Evolutionary conservation across 176 grass and related monocot species (phyloP).

Genomic region (Olyra latifolia): DNA sequence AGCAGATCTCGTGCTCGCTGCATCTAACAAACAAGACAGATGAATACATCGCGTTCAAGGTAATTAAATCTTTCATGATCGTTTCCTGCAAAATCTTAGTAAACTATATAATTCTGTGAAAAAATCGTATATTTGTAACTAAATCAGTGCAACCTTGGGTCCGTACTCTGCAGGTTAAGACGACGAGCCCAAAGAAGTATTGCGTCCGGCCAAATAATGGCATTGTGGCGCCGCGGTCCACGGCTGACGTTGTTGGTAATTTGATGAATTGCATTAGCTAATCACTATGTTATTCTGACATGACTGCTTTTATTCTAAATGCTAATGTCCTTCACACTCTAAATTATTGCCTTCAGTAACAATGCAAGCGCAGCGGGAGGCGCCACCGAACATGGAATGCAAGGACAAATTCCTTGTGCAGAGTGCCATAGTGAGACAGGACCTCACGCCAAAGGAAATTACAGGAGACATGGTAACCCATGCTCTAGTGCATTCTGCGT

Average conservation of each 20-base stretch:
- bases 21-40: conserved; percentile 80
- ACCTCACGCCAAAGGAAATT: conserved; percentile 54
- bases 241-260: conserved; percentile 71
- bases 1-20: conserved; percentile 85
- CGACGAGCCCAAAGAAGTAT: conserved; percentile 95
- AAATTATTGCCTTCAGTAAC: conserved; percentile 63
- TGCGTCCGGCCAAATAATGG: conserved; percentile 91
- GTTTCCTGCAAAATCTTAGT: not conserved
- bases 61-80: conserved; percentile 24
- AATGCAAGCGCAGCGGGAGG: conserved; percentile 89
- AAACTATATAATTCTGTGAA: conserved; percentile 12
- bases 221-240: conserved; percentile 75
- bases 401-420: conserved; percentile 97
- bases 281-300: not conserved
- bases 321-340: not conserved
- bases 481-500: not conserved
- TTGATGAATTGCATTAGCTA: not conserved
- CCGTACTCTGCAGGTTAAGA: conserved; percentile 81
- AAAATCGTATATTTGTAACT: not conserved
- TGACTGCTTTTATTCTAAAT: not conserved
- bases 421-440: conserved; percentile 66
- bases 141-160: not conserved
- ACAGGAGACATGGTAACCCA: conserved; percentile 63
- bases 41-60: conserved; percentile 77
- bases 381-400: conserved; percentile 78